These are phyloP conservation scores for Triticum timopheevii DNA, from an alignment of 176 grass and related monocot genomes.

Conservation along the genomic window DNA sequence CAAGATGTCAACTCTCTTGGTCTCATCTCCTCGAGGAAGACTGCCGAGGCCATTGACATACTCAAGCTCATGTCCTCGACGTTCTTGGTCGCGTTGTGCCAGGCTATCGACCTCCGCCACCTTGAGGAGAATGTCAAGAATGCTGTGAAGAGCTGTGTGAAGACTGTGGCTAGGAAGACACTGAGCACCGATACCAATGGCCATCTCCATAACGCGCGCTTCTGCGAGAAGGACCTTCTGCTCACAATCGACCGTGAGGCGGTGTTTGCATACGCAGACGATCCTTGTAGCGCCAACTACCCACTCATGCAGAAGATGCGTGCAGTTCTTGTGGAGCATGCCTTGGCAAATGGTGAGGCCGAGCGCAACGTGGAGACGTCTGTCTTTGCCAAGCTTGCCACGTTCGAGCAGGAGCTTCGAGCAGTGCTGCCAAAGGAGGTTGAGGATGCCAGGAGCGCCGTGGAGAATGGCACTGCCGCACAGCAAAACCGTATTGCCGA, in stretches of 20 bases:
- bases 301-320: constrained; percentile 74
- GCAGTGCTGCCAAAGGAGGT: constrained; percentile 50
- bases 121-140: constrained; percentile 69
- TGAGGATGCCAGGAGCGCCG: constrained; percentile 42
- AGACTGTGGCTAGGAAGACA: constrained; percentile 48
- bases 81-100: constrained; percentile 70
- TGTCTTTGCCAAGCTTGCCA: constrained; percentile 64
- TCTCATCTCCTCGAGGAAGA: constrained; percentile 86
- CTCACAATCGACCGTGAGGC: constrained; percentile 58
- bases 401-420: constrained; percentile 54
- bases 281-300: constrained; percentile 64
- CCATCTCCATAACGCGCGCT: constrained; percentile 48
- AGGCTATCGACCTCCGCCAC: constrained; percentile 73
- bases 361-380: constrained; percentile 49
- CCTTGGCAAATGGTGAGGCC: constrained; percentile 50
- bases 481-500: constrained; percentile 46
- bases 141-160: constrained; percentile 58
- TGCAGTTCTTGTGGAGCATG: constrained; percentile 54
- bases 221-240: constrained; percentile 74
- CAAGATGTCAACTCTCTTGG: constrained; percentile 90
- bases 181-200: constrained; percentile 44
- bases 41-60: constrained; percentile 72
- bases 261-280: constrained; percentile 64
- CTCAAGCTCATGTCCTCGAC: constrained; percentile 94
- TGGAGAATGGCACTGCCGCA: constrained; percentile 38